These are phyloP conservation scores for Penicillium coprophilum DNA, from an alignment of 495 filamentous ascomycete species.

Conservation along the genomic window DNA sequence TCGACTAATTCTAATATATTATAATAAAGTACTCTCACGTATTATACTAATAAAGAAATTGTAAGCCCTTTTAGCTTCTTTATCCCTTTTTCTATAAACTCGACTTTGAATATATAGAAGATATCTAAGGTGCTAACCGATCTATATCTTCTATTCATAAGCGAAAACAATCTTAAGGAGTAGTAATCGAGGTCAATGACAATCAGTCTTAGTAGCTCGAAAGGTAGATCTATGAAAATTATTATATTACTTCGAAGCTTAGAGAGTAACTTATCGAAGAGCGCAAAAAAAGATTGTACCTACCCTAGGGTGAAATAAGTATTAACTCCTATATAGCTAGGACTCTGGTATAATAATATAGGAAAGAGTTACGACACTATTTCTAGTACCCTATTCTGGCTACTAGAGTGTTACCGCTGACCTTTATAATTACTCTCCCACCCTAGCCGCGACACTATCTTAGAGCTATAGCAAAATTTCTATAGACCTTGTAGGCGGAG, in stretches of 20 bases:
- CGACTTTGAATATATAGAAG: constrained; percentile 1
- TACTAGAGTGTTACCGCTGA: neutral
- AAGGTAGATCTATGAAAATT: constrained; percentile 4
- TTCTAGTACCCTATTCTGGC: neutral
- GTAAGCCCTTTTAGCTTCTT: neutral
- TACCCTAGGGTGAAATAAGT: neutral
- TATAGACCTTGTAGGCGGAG: too few relatives aligned
- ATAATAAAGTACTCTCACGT: constrained; percentile 10
- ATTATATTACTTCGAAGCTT: neutral
- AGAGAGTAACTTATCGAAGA: neutral
- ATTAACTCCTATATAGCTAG: neutral
- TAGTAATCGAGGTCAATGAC: neutral
- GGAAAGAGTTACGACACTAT: neutral
- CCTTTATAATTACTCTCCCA: neutral
- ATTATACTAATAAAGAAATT: neutral
- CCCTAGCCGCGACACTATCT: neutral
- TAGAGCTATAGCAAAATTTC: neutral
- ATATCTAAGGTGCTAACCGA: neutral
- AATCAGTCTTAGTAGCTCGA: constrained; percentile 10
- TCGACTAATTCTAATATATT: constrained; percentile 8
- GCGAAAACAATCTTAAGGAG: constrained; percentile 4
- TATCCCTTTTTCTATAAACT: constrained; percentile 6
- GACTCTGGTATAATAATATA: neutral
- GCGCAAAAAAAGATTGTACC: neutral
- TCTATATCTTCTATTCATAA: constrained; percentile 3